Evolutionary conservation across 805 yeast species (phyloP), one percentile per base, ranked within the genome.

Genomic region (Vanderwaltozyma verrucispora): DNA sequence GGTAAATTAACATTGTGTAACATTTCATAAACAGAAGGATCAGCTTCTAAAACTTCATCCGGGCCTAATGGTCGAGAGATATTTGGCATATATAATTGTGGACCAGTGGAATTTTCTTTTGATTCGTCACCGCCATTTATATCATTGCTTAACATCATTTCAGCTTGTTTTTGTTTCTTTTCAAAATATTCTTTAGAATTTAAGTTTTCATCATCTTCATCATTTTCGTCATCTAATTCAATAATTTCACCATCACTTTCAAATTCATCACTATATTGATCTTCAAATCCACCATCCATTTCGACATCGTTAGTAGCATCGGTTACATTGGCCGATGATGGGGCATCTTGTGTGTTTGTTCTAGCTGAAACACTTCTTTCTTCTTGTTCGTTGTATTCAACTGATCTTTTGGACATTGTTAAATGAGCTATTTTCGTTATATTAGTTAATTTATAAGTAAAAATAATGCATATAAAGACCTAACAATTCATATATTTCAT

Each of bases 21-120:
- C 97, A 92, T 92, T 53, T 89, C 95, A 59, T 92, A 92, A 3
- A 89, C 96, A 7, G 87, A 68, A 32, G 95, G 95, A 63, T 92
- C 98, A 1, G 97, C 95, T 64, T 89, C 96, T 55, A 92, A 69
- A 11, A 82, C 94, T 65, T 92, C 97, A 64, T 86, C 95, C 2
- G 95, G 94, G 1, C 96, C 96, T 48, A 92, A 69, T 5, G 96
- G 96, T 51, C 75, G 77, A 20, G 92, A 80, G 62, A 77, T 72
- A 56, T 87, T 94, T 16, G 98, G 97, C 46, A 92, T 68, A 62
- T 84, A 92, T 31, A 89, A 64, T 38, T 44, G 64, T 49, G 33
- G 75, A 63, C 50, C 53, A 10, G 25, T 25, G 11, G 19, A 20
- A 7, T 15, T 63, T 39, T n/a, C n/a, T n/a, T n/a, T n/a, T n/a